Conservation (phyloP, 257 asterid genomes). For the Capsicum pubescens region DNA sequence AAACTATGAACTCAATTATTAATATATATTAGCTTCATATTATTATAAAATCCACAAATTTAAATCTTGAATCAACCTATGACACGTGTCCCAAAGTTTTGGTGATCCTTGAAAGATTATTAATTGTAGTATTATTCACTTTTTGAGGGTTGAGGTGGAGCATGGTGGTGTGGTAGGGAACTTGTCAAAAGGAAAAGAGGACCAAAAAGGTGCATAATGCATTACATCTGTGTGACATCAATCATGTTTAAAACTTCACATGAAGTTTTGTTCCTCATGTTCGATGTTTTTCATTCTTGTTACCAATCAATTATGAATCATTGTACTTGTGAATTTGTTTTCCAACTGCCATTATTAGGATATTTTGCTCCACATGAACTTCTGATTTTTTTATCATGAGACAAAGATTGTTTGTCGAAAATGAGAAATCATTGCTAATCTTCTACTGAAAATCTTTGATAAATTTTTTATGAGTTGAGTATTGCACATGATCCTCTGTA, state of each 20-base stretch:
- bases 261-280: constrained; percentile 19
- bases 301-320: constrained; percentile 20
- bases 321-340: constrained; percentile 24
- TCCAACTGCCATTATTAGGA: constrained; percentile 23
- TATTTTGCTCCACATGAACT: constrained; percentile 26
- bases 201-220: constrained; percentile 12
- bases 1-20: no score
- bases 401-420: background rate
- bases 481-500: constrained; percentile 15
- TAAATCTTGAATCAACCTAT: no score
- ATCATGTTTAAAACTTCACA: background rate
- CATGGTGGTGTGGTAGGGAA: background rate
- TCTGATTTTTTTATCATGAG: constrained; percentile 25
- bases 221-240: constrained; percentile 22
- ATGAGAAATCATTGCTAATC: constrained; percentile 20
- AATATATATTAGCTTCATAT: no score
- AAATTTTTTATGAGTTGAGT: background rate
- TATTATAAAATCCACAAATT: no score
- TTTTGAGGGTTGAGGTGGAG: background rate
- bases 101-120: background rate
- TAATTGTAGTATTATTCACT: background rate
- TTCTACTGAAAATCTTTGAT: background rate
- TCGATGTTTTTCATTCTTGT: background rate
- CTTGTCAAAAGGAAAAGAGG: background rate
- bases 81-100: no score